phyloP scores from a whole-genome alignment of 2,329 filamentous ascomycete species.

The Aspergillus fumigatus region DNA sequence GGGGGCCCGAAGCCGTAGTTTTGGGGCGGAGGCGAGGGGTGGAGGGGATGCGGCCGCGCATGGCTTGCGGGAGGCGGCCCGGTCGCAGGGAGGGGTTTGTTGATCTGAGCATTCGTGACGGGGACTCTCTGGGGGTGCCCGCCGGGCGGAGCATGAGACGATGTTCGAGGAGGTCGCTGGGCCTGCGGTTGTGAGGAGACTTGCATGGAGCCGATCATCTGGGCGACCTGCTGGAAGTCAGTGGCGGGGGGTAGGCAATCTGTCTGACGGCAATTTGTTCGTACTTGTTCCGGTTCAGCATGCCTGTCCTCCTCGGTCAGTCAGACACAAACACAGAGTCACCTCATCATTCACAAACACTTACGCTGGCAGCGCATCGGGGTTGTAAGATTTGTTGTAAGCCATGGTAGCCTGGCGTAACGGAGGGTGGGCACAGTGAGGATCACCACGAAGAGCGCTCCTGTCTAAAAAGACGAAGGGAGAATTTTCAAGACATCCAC shows the following conservation, averaged over 20 bases:
- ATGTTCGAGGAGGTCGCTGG: slow-evolving; percentile 26
- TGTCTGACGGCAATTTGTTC: slow-evolving; percentile 8
- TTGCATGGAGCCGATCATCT: slow-evolving; percentile 39
- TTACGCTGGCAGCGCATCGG: slow-evolving; percentile 89
- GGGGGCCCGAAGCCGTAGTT: slow-evolving; percentile 50
- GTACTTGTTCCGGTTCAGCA: slow-evolving; percentile 69
- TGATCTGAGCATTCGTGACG: slow-evolving; percentile 18
- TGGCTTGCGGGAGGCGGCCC: slow-evolving; percentile 12
- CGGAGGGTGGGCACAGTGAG: slow-evolving; percentile 4
- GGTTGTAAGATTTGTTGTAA: slow-evolving; percentile 90
- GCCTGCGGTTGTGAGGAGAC: slow-evolving; percentile 21
- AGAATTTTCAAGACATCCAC: background rate
- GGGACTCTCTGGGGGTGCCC: slow-evolving; percentile 23
- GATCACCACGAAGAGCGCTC: slow-evolving; percentile 1
- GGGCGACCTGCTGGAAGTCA: slow-evolving; percentile 37
- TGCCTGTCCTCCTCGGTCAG: slow-evolving; percentile 48
- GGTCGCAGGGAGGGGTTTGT: slow-evolving; percentile 9
- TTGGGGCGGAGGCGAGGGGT: slow-evolving; percentile 39
- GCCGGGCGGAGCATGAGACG: slow-evolving; percentile 19
- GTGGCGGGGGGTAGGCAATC: background rate
- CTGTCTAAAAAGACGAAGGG: background rate
- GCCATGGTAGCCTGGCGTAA: slow-evolving; percentile 61
- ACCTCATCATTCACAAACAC: slow-evolving; percentile 28
- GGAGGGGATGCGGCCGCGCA: slow-evolving; percentile 35
- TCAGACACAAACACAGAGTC: slow-evolving; percentile 15